These are phyloP conservation scores for Cytospora chrysosperma DNA, from an alignment of 2,329 filamentous ascomycete genomes.

Conservation along the genomic window DNA sequence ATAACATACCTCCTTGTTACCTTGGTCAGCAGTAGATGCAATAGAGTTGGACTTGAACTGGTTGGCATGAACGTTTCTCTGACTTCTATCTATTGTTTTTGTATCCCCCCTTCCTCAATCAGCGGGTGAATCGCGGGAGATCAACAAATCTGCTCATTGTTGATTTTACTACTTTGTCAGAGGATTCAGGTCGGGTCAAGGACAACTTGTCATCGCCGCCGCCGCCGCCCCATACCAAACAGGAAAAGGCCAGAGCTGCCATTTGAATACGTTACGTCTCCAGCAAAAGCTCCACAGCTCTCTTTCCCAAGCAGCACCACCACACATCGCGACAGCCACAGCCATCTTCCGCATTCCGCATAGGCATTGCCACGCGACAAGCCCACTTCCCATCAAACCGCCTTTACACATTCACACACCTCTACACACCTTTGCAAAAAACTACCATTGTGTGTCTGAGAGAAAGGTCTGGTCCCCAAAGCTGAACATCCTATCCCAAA, in stretches of 20 bases:
- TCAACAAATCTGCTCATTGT: no score
- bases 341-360: constrained; percentile 2
- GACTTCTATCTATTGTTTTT: background rate
- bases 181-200: constrained; percentile 8
- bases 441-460: no score
- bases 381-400: background rate
- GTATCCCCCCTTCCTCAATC: background rate
- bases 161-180: background rate
- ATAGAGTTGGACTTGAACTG: background rate
- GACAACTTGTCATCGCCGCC: constrained; percentile 21
- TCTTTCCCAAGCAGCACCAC: background rate
- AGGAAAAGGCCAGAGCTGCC: constrained; percentile 22
- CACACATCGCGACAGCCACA: constrained; percentile 13
- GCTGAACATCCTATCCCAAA: constrained; percentile 23
- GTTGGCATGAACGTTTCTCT: background rate
- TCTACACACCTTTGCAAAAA: no score
- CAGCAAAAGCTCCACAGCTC: constrained; percentile 19
- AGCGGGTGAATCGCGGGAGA: background rate
- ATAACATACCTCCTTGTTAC: no score
- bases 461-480: constrained; percentile 28
- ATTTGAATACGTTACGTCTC: background rate
- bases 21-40: no score
- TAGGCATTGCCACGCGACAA: background rate
- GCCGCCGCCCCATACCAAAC: constrained; percentile 7
- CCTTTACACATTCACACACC: background rate